Evolutionary conservation across 2,329 filamentous ascomycete species (phyloP).

Genomic region (Aschersonia sp.): DNA sequence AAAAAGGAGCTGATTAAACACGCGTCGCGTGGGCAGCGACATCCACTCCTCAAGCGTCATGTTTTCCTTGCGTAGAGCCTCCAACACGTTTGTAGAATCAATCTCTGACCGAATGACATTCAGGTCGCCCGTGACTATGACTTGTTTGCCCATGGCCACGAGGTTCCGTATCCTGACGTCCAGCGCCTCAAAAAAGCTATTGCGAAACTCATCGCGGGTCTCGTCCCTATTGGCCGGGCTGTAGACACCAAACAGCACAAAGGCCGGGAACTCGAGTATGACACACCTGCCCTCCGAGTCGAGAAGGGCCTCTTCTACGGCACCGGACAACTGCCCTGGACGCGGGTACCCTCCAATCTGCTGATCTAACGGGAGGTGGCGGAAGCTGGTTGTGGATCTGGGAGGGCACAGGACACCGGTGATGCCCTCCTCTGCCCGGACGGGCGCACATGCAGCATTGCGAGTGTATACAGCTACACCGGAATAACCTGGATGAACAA

Average conservation of each 20-base stretch:
- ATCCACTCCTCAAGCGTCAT: slow-evolving; percentile 59
- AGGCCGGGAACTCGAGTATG: slow-evolving; percentile 83
- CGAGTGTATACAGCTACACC: slow-evolving; percentile 91
- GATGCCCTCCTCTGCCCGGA: slow-evolving; percentile 87
- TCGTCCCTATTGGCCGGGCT: slow-evolving; percentile 83
- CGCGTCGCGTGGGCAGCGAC: slow-evolving; percentile 52
- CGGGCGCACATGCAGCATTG: slow-evolving; percentile 71
- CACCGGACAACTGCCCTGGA: slow-evolving; percentile 45
- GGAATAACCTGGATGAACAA: slow-evolving; percentile 58
- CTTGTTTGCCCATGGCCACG: slow-evolving; percentile 62
- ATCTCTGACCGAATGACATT: slow-evolving; percentile 60
- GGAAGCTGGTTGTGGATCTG: slow-evolving; percentile 54
- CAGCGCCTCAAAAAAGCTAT: slow-evolving; percentile 64
- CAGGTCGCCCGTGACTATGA: slow-evolving; percentile 76
- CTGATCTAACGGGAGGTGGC: slow-evolving; percentile 56
- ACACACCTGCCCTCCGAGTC: slow-evolving; percentile 90
- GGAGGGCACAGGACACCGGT: slow-evolving; percentile 66
- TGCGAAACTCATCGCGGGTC: slow-evolving; percentile 65
- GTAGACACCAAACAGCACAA: slow-evolving; percentile 86
- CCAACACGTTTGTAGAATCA: slow-evolving; percentile 62
- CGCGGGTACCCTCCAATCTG: slow-evolving; percentile 84
- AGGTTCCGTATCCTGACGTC: slow-evolving; percentile 80
- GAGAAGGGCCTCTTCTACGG: slow-evolving; percentile 54
- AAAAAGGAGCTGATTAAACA: slow-evolving; percentile 77
- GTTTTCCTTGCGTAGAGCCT: slow-evolving; percentile 55